These are phyloP conservation scores for Diplodia corticola DNA, from an alignment of 2,329 filamentous ascomycete genomes.

Conservation along the genomic window DNA sequence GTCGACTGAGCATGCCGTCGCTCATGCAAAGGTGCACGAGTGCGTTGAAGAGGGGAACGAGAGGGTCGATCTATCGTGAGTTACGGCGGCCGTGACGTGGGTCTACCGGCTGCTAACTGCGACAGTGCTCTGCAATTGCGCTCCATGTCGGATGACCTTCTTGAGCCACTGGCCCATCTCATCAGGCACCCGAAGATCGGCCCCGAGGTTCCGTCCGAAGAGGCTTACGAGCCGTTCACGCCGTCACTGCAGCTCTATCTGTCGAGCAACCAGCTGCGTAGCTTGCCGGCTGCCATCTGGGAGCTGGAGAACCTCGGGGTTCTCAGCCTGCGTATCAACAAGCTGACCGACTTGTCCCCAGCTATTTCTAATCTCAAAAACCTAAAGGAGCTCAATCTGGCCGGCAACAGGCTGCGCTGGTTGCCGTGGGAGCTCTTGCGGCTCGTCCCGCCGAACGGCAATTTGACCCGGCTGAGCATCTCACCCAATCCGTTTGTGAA, in stretches of 20 bases:
- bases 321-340: conserved; percentile 66
- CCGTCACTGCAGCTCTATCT: conserved; percentile 64
- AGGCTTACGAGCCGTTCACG: conserved; percentile 60
- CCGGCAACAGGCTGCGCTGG: conserved; percentile 61
- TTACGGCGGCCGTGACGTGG: conserved; percentile 22
- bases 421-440: conserved; percentile 65
- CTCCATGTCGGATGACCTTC: conserved; percentile 56
- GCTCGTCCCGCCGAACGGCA: conserved; percentile 48
- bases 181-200: conserved; percentile 49
- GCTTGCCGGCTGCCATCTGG: conserved; percentile 62
- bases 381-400: conserved; percentile 64
- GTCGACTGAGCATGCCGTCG: not conserved
- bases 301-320: conserved; percentile 62
- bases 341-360: conserved; percentile 61
- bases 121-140: conserved; percentile 31
- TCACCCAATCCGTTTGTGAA: conserved; percentile 65
- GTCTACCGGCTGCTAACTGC: conserved; percentile 13
- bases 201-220: conserved; percentile 57
- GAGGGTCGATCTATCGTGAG: conserved; percentile 62
- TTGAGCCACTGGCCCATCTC: conserved; percentile 54
- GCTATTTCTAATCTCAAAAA: conserved; percentile 59
- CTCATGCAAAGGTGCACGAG: conserved; percentile 18
- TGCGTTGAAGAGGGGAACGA: conserved; percentile 60
- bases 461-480: conserved; percentile 55
- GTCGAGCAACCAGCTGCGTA: conserved; percentile 57